These are phyloP conservation scores for Aspergillus sp. DNA, from an alignment of 2,329 filamentous ascomycete species.

Conservation along the genomic window DNA sequence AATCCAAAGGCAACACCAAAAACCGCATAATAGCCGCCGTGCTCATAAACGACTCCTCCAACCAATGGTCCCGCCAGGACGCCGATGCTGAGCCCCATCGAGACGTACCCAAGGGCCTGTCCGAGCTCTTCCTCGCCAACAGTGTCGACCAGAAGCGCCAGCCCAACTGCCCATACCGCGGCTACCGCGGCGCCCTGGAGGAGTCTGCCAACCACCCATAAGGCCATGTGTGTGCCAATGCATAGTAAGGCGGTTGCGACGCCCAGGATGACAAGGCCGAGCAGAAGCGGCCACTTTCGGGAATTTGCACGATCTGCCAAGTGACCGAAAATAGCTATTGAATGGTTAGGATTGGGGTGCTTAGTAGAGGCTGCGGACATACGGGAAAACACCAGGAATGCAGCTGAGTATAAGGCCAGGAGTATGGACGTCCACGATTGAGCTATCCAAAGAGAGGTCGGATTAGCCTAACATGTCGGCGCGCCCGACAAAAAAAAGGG, in stretches of 20 bases:
- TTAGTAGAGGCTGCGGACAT: slow-evolving; percentile 24
- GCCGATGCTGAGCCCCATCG: slow-evolving; percentile 66
- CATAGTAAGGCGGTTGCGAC: slow-evolving; percentile 70
- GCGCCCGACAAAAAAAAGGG: not conserved
- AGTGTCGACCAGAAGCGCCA: slow-evolving; percentile 73
- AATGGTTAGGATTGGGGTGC: not conserved
- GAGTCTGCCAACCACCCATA: slow-evolving; percentile 67
- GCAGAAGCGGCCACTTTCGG: slow-evolving; percentile 65
- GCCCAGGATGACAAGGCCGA: slow-evolving; percentile 66
- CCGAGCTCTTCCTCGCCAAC: slow-evolving; percentile 67
- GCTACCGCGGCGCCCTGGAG: slow-evolving; percentile 73
- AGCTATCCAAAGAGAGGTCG: slow-evolving; percentile 37
- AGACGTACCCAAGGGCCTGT: slow-evolving; percentile 69
- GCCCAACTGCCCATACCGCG: slow-evolving; percentile 75
- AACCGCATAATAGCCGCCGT: slow-evolving; percentile 47
- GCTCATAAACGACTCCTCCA: slow-evolving; percentile 70
- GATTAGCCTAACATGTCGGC: not conserved
- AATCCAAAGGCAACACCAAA: slow-evolving; percentile 43
- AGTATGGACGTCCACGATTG: slow-evolving; percentile 75
- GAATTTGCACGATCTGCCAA: slow-evolving; percentile 63
- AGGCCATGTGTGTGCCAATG: slow-evolving; percentile 63
- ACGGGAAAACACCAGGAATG: slow-evolving; percentile 64
- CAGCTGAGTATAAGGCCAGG: slow-evolving; percentile 71
- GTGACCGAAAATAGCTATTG: slow-evolving; percentile 49
- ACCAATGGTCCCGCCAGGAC: slow-evolving; percentile 69